A percentile compares a stretch with the other conserved stretches of the same genome.
These are phyloP conservation scores for Glycine soja DNA, from an alignment of 306 rosid species.

Conservation along the genomic window DNA sequence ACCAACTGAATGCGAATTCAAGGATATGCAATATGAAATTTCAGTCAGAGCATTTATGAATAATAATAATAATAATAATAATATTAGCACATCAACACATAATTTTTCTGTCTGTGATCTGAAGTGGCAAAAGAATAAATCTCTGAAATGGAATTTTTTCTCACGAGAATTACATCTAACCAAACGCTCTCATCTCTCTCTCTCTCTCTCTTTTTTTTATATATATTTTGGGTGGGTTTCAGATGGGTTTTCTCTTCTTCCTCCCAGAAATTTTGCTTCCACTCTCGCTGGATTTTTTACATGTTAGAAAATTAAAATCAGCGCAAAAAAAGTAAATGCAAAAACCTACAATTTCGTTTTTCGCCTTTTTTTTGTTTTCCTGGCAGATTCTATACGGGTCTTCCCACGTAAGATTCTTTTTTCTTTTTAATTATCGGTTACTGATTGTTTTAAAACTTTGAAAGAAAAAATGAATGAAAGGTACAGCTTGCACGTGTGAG, in stretches of 20 bases:
- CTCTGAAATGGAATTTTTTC: slow-evolving; percentile 22
- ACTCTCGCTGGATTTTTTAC: slow-evolving; percentile 32
- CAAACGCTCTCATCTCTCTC: slow-evolving; percentile 4
- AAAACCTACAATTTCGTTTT: slow-evolving; percentile 11
- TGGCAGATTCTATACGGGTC: slow-evolving; percentile 38
- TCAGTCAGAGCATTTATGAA: slow-evolving; percentile 37
- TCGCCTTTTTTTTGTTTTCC: background rate
- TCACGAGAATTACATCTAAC: slow-evolving; percentile 42
- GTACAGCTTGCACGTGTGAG: slow-evolving; percentile 37
- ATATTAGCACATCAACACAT: slow-evolving; percentile 21
- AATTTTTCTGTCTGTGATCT: slow-evolving; percentile 45
- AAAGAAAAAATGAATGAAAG: slow-evolving; percentile 11
- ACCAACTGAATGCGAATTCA: slow-evolving; percentile 44
- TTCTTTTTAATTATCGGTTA: background rate
- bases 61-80: background rate
- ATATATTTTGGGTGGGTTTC: background rate
- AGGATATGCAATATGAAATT: slow-evolving; percentile 29
- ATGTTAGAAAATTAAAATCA: background rate
- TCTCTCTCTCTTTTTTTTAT: background rate
- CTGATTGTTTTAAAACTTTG: background rate
- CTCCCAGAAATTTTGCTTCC: slow-evolving; percentile 24
- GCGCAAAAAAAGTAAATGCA: slow-evolving; percentile 29
- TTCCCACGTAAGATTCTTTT: slow-evolving; percentile 36
- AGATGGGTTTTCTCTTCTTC: slow-evolving; percentile 33
- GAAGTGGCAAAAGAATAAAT: slow-evolving; percentile 38